Evolutionary conservation across 116 monocot genomes (phyloP).

Genomic region (Papilionanthe hybrid): DNA sequence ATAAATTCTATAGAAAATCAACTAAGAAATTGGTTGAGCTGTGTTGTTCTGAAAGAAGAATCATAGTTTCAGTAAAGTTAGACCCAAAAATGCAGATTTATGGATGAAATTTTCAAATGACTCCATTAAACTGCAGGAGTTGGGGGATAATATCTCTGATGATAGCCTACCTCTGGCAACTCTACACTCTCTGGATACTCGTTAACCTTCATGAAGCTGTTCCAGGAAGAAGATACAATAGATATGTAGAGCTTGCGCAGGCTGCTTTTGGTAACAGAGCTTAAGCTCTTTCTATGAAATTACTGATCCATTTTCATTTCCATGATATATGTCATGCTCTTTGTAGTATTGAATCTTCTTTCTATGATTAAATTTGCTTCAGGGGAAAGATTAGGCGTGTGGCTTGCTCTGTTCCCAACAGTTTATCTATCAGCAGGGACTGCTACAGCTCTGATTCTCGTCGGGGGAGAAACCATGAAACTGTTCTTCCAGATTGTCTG

Average conservation of each 20-base stretch:
- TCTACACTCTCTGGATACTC: conserved; percentile 89
- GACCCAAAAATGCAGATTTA: too few relatives aligned
- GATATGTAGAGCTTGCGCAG: conserved; percentile 93
- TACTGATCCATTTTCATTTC: neutral
- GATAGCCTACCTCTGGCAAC: conserved; percentile 82
- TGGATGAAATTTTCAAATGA: too few relatives aligned
- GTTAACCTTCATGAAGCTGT: conserved; percentile 85
- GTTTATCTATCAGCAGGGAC: conserved; percentile 89
- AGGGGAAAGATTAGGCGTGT: conserved; percentile 81
- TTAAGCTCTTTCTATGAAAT: neutral
- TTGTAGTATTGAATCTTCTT: neutral
- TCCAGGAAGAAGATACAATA: conserved; percentile 80
- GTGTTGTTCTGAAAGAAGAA: neutral
- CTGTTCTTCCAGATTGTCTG: conserved; percentile 88
- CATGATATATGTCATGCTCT: neutral
- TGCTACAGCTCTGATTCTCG: conserved; percentile 79
- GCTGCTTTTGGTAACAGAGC: conserved; percentile 77
- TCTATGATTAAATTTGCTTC: conserved; percentile 11
- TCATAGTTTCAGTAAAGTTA: too few relatives aligned
- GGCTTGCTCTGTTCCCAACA: conserved; percentile 88
- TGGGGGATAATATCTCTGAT: conserved; percentile 65
- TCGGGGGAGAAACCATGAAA: conserved; percentile 94
- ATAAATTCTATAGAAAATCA: neutral
- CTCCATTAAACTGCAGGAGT: conserved; percentile 39
- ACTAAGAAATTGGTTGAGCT: neutral